Evolutionary conservation across 164 flowering plant genomes (phyloP).

Genomic region (Magnolia officinalis): DNA sequence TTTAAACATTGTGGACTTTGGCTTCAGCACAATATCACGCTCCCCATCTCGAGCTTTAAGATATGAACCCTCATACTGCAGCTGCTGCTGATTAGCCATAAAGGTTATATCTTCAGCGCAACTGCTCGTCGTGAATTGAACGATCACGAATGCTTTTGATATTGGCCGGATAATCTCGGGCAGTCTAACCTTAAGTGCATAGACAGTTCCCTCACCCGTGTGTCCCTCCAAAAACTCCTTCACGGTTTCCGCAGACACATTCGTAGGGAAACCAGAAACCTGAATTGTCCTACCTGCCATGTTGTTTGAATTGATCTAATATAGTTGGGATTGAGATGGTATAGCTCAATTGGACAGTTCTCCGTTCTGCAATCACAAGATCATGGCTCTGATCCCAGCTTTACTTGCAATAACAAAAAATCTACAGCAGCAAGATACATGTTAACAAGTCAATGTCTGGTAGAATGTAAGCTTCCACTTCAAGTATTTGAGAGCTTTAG

Average conservation of each 20-base stretch:
- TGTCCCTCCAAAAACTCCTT: slow-evolving; percentile 42
- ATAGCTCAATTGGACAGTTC: background rate
- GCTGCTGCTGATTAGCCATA: slow-evolving; percentile 15
- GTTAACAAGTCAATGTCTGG: background rate
- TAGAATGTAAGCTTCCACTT: too few relatives aligned
- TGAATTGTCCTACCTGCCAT: slow-evolving; percentile 51
- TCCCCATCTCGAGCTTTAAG: slow-evolving; percentile 40
- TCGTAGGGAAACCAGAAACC: slow-evolving; percentile 49
- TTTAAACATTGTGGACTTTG: slow-evolving; percentile 30
- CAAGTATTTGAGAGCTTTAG: too few relatives aligned
- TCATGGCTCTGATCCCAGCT: background rate
- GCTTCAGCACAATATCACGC: slow-evolving; percentile 49
- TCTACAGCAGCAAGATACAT: background rate
- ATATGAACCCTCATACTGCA: slow-evolving; percentile 37
- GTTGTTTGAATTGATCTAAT: background rate
- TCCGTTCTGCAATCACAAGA: background rate
- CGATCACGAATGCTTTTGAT: slow-evolving; percentile 46
- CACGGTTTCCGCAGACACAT: slow-evolving; percentile 35
- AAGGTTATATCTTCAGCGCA: slow-evolving; percentile 36
- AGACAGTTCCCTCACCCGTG: slow-evolving; percentile 53
- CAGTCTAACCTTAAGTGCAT: slow-evolving; percentile 43
- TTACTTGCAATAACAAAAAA: background rate
- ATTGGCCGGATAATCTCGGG: slow-evolving; percentile 17
- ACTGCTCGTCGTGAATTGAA: slow-evolving; percentile 42
- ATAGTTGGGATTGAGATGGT: background rate